These are phyloP conservation scores for peach (Prunus persica) DNA, from an alignment of 306 rosid species.

Conservation along the genomic window Prunus_persica_NCBIv2 NC_034009.1:5832001-5832500, in stretches of 20 bases:
- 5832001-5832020: background rate
- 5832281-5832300: constrained; percentile 37
- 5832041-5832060: background rate
- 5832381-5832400: constrained; percentile 44
- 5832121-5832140: constrained; percentile 34
- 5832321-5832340: constrained; percentile 56
- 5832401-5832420: constrained; percentile 21
- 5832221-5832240: constrained; percentile 36
- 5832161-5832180: constrained; percentile 38
- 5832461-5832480: constrained; percentile 40
- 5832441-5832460: constrained; percentile 7
- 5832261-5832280: constrained; percentile 33
- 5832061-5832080: background rate
- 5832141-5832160: constrained; percentile 34
- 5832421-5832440: constrained; percentile 43
- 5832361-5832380: constrained; percentile 56
- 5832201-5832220: constrained; percentile 47
- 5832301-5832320: constrained; percentile 62
- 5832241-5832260: background rate
- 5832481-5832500: constrained; percentile 41
- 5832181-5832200: constrained; percentile 52
- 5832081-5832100: background rate
- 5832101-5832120: constrained; percentile 41
- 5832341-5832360: constrained; percentile 41
- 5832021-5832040: background rate